Base-by-base conservation (phyloP, 2,329 filamentous ascomycete species). In the Sphaerulina populicola region DNA sequence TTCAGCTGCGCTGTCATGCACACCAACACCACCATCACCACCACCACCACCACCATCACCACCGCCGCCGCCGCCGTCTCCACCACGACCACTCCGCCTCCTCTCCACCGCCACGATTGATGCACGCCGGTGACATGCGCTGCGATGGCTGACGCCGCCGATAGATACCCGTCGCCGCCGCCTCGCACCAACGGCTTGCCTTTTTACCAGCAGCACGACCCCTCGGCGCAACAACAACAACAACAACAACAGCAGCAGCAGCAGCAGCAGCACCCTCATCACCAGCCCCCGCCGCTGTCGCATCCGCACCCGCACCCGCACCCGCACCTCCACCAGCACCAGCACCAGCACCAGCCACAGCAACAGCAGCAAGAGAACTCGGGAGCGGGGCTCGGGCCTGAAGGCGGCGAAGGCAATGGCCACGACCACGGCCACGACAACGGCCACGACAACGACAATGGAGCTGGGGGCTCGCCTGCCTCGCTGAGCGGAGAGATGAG, bases 161-260 rank as follows among this genome's bases (percentile, higher is more conserved):
- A 49, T 37, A 47, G 51, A 36, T 53, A 53, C 31, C 51, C 51
- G 15, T 53, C 51, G 10, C 49, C 52, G 21, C 40, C 40, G 44
- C 48, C 38, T 35, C 31, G 31, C 29, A 39, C 44, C 15, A 51
- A 44, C 31, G 29, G 40, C 18, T 21, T 51, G 27, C 47, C 47
- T n/a, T 51, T 54, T 39, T 54, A 52, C 45, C 50, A 44, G 18
- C 50, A 27, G 23, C 23, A 44, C 44, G 21, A 44, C 47, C 35
- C 31, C 18, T 30, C 38, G 38, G 21, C 39, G n/a, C 47, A 44
- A 12, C 15, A 12, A 39, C 47, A 27, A 6, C 23, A 27, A 27
- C 5, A 27, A 27, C 23, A 27, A 2, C 46, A 41, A 23, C 41
- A 33, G 31, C 33, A 33, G 38, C 36, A 43, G 14, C 49, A 49